phyloP scores from a whole-genome alignment of 176 grass and related monocot species.

The Otatea glauca region DNA sequence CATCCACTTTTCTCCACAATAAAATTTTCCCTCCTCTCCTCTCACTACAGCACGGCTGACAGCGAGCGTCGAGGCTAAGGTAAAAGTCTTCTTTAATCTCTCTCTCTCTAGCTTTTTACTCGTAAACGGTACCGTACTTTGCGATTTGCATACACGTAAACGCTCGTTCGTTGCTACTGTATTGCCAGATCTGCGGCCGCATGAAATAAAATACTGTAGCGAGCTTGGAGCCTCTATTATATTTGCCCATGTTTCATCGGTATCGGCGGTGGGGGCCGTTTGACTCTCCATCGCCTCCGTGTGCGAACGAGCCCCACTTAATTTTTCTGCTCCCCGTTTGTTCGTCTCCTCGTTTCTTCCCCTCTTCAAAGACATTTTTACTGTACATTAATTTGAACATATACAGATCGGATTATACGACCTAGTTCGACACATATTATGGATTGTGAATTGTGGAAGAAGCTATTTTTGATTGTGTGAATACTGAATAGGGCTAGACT shows the following conservation, averaged over 20 bases:
- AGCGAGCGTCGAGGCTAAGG: conserved; percentile 27
- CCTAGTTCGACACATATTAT: too few relatives aligned
- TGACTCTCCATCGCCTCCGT: conserved; percentile 41
- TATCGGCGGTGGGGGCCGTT: conserved; percentile 32
- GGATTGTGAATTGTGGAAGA: too few relatives aligned
- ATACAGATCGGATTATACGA: too few relatives aligned
- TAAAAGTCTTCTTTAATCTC: background rate
- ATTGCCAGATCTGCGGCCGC: background rate
- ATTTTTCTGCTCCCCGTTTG: conserved; percentile 4
- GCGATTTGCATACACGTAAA: background rate
- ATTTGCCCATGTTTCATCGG: background rate
- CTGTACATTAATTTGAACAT: too few relatives aligned
- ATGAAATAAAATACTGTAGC: background rate
- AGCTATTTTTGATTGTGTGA: too few relatives aligned
- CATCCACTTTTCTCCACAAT: conserved; percentile 11
- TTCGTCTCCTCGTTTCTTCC: background rate
- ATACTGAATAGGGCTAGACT: too few relatives aligned
- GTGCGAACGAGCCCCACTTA: conserved; percentile 50
- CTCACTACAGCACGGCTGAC: conserved; percentile 36
- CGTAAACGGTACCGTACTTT: background rate
- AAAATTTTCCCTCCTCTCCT: background rate
- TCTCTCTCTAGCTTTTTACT: background rate
- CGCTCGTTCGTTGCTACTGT: background rate
- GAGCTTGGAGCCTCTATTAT: background rate
- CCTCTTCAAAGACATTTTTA: background rate